phyloP scores from a whole-genome alignment of 805 yeast species.

The Saccharomyces jurei region DNA sequence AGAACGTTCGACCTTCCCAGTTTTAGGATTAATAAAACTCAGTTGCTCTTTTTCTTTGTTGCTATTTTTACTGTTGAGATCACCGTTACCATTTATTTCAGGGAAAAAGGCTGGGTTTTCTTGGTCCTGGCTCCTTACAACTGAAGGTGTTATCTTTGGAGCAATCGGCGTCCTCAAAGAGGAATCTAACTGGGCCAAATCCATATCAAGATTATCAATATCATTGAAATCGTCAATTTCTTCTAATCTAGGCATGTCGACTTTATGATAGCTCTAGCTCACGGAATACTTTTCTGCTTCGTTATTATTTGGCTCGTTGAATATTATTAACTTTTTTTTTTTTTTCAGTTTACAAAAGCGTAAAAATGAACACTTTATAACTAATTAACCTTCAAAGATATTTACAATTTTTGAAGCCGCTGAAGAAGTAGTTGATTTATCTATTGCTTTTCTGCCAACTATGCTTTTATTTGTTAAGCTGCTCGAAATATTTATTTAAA shows the following conservation, averaged over 20 bases:
- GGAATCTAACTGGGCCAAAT: slow-evolving; percentile 84
- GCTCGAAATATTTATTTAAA: background rate
- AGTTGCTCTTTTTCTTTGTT: slow-evolving; percentile 9
- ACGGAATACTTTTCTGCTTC: background rate
- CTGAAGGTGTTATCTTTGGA: slow-evolving; percentile 53
- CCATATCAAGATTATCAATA: slow-evolving; percentile 89
- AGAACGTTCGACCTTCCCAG: slow-evolving; percentile 23
- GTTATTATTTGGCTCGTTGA: background rate
- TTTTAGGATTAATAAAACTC: slow-evolving; percentile 22
- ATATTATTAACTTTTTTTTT: background rate
- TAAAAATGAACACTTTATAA: background rate
- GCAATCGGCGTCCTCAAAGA: slow-evolving; percentile 60
- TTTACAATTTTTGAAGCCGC: background rate
- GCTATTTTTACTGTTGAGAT: background rate
- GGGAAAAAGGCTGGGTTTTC: slow-evolving; percentile 11
- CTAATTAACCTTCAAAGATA: background rate
- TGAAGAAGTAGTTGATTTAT: background rate
- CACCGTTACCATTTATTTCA: background rate
- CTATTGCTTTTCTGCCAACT: background rate
- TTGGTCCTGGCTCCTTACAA: slow-evolving; percentile 54
- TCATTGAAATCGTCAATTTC: slow-evolving; percentile 73
- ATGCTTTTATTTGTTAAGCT: background rate
- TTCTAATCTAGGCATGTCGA: slow-evolving; percentile 60
- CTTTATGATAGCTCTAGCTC: background rate
- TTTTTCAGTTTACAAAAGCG: background rate